Evolutionary conservation across 164 flowering plant species (phyloP), one percentile per base, ranked within the genome.

Genomic region (Annona cherimola): DNA sequence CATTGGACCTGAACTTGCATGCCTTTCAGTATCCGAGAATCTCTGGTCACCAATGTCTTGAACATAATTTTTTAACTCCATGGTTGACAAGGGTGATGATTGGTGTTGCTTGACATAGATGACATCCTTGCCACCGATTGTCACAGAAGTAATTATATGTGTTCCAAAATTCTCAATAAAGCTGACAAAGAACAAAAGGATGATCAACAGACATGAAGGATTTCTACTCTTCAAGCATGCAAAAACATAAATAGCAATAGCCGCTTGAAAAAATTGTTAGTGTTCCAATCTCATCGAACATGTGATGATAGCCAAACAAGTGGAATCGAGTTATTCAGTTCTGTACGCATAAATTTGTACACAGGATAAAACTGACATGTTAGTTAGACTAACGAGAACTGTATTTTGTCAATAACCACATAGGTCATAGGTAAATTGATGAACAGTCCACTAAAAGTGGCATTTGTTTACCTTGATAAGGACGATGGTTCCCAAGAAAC

Each of bases 161-260:
- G 98, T 92, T 70, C 97, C 97, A 83, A 84, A 92, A 71, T 84
- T 88, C 67, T 89, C 92, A 69, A 92, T 90, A 59, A 92, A 92
- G 76, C 97, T 92, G 90, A 66, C 57, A 50, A 50, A 50, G 14
- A 8, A 50, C 14, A 50, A 1, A 11, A 50, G 57, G 9, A 50
- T 50, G 57, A 50, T 50, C 57, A 50, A 50, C 7, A 46, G 55
- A 3, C 57, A 50, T 50, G 14, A 11, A 50, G 14, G 57, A 50
- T 9, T 16, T 50, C 57, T 50, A 50, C 14, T 16, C 5, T 5
- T 50, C 57, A 50, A 50, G 57, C 57, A 7, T 50, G 9, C 57
- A 26, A 26, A 26, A 26, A 26, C 35, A 26, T 26, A 26, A 26
- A 26, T 0, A 26, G 35, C 35, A 26, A 26, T 26, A 26, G 35